Conservation (phyloP, 805 yeast genomes). For the Metschnikowia proteae region DNA sequence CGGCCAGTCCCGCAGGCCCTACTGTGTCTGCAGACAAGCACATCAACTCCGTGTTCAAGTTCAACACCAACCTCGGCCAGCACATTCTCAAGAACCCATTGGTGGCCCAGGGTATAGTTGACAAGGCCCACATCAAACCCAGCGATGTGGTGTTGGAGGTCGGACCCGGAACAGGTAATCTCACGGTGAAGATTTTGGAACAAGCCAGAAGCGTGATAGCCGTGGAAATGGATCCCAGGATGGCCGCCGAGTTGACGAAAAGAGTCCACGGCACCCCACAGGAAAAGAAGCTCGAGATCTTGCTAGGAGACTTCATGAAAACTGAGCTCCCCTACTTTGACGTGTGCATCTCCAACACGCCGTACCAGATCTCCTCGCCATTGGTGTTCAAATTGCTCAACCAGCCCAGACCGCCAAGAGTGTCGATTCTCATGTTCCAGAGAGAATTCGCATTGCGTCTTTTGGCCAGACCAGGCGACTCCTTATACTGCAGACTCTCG, state of each 20-base stretch:
- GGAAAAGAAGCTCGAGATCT: constrained; percentile 84
- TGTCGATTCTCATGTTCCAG: constrained; percentile 94
- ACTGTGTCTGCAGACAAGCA: constrained; percentile 69
- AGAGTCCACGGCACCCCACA: constrained; percentile 97
- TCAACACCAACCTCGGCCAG: constrained; percentile 95
- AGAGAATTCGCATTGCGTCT: constrained; percentile 93
- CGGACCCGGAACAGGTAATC: constrained; percentile 99
- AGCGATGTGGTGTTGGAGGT: constrained; percentile 92
- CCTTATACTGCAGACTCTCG: constrained; percentile 84
- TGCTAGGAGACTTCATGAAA: constrained; percentile 94
- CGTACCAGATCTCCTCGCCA: constrained; percentile 96
- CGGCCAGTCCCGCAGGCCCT: constrained; percentile 45
- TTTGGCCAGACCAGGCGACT: constrained; percentile 95
- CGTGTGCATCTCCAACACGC: constrained; percentile 94
- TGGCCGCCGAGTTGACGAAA: constrained; percentile 98
- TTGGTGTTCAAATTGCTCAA: constrained; percentile 87
- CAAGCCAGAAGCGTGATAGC: constrained; percentile 94
- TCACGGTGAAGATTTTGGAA: constrained; percentile 88
- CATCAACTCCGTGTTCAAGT: constrained; percentile 83
- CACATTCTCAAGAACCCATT: constrained; percentile 94
- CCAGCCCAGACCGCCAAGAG: constrained; percentile 92
- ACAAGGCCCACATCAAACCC: constrained; percentile 89
- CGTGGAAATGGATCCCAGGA: constrained; percentile 98
- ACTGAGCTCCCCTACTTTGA: constrained; percentile 93
- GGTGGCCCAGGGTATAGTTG: constrained; percentile 97